These are phyloP conservation scores for Pichia sorboxylosa DNA, from an alignment of 1,139 yeast species.

Conservation along the genomic window DNA sequence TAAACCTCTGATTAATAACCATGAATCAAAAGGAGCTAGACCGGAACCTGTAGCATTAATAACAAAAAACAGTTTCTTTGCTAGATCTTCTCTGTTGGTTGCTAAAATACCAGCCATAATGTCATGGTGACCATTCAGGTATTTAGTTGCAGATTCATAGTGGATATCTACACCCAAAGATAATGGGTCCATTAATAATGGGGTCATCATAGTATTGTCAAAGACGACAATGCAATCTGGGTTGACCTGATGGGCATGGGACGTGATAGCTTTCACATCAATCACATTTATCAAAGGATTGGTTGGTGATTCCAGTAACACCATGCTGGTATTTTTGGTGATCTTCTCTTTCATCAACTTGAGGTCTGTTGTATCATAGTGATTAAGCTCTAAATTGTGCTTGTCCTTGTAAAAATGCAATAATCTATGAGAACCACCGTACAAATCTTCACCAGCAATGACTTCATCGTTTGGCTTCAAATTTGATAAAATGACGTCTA, in stretches of 20 bases:
- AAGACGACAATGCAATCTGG: conserved; percentile 71
- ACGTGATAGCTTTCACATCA: conserved; percentile 57
- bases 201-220: conserved; percentile 95
- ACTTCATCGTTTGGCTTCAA: conserved; percentile 73
- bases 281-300: conserved; percentile 84
- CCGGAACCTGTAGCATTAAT: conserved; percentile 90
- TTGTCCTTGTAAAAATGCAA: conserved; percentile 59
- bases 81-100: conserved; percentile 48
- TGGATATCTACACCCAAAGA: conserved; percentile 83
- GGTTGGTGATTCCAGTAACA: conserved; percentile 81
- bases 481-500: conserved; percentile 69
- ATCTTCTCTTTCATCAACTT: conserved; percentile 45
- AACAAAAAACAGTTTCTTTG: conserved; percentile 59
- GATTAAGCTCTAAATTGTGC: conserved; percentile 60
- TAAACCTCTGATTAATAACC: conserved; percentile 79
- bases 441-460: conserved; percentile 85
- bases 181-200: conserved; percentile 72
- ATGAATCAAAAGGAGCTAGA: conserved; percentile 79
- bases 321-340: conserved; percentile 49
- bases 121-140: conserved; percentile 88
- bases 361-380: conserved; percentile 72
- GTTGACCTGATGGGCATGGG: conserved; percentile 52
- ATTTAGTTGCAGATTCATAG: conserved; percentile 87
- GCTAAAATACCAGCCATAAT: conserved; percentile 92
- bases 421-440: conserved; percentile 85